phyloP scores from a whole-genome alignment of 495 filamentous ascomycete species.

The Aspergillus biplanus region DNA sequence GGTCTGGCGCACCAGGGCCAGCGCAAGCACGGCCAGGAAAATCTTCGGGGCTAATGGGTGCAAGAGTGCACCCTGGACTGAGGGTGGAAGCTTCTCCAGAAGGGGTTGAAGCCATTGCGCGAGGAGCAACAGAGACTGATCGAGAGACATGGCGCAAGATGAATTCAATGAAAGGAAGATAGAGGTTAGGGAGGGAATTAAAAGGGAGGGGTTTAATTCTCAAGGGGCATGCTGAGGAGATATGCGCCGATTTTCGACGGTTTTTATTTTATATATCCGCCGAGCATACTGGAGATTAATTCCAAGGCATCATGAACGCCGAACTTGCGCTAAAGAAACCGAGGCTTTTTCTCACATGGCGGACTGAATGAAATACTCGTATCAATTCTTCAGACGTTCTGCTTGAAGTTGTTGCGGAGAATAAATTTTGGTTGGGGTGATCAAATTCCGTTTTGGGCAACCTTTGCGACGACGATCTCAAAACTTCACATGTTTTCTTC shows the following conservation, averaged over 20 bases:
- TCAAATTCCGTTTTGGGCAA: too few relatives aligned
- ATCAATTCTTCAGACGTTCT: too few relatives aligned
- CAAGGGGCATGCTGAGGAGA: neutral
- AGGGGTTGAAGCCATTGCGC: constrained; percentile 36
- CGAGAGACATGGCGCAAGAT: constrained; percentile 29
- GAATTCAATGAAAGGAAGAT: neutral
- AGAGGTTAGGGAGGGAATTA: neutral
- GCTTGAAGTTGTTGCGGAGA: too few relatives aligned
- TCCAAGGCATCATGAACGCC: too few relatives aligned
- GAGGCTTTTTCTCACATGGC: too few relatives aligned
- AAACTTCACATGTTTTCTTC: too few relatives aligned
- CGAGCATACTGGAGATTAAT: neutral
- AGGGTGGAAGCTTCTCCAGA: constrained; percentile 33
- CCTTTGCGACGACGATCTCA: too few relatives aligned
- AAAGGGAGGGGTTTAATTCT: neutral
- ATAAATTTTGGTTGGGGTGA: too few relatives aligned
- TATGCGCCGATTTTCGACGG: neutral
- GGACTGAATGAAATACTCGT: too few relatives aligned
- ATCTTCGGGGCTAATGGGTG: constrained; percentile 38
- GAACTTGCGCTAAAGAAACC: too few relatives aligned
- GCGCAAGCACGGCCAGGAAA: constrained; percentile 31
- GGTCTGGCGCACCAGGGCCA: constrained; percentile 43
- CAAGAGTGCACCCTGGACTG: constrained; percentile 30
- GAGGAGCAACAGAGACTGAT: constrained; percentile 28
- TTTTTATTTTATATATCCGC: neutral